Base-by-base conservation (phyloP, 1,139 yeast genomes). In the Pichia sp. region DNA sequence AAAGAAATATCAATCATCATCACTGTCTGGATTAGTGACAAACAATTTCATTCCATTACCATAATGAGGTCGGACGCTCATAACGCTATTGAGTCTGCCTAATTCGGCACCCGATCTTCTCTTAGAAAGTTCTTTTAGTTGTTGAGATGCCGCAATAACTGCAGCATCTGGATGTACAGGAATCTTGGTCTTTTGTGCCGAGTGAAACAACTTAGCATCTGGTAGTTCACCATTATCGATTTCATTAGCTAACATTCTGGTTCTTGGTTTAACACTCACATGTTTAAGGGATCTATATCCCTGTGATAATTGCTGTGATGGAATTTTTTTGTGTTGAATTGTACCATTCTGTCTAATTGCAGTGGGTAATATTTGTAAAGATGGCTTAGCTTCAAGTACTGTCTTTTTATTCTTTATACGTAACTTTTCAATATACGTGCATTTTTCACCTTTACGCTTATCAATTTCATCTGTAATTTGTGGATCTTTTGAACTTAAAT, bases 181-280 rank as follows among this genome's bases (percentile, higher is more conserved):
- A 18, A 58, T 52, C 50, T 60, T 65, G 3, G 66, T 62, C 42
- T 58, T 60, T 5, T 61, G 61, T 9, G 54, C 54, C 2, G 59
- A 49, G 45, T 65, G 68, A 16, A 66, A 56, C 49, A 59, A 51
- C n/a, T 61, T 64, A 14, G 69, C 66, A 52, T 66, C 67, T 1
- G 69, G 69, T 36, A 64, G 50, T 54, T 81, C 87, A 42, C 75
- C 80, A 54, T 85, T 90, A 56, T 84, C 93, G 33, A 86, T 83
- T 66, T 87, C 95, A 16, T 86, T 81, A 1, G 93, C 93, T 55
- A 87, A 71, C 65, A 86, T 73, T 53, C 95, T 75, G 9, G 88
- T 87, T 53, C 90, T 75, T n/a, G 87, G 88, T 51, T 81, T 44
- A 7, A 38, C 51, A 13, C 27, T 88, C 5, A 91, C 87, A 64